Evolutionary conservation across 768 basidiomycete genomes (phyloP), one percentile per base, ranked within the genome.

Genomic region (Tricholoma terreum): DNA sequence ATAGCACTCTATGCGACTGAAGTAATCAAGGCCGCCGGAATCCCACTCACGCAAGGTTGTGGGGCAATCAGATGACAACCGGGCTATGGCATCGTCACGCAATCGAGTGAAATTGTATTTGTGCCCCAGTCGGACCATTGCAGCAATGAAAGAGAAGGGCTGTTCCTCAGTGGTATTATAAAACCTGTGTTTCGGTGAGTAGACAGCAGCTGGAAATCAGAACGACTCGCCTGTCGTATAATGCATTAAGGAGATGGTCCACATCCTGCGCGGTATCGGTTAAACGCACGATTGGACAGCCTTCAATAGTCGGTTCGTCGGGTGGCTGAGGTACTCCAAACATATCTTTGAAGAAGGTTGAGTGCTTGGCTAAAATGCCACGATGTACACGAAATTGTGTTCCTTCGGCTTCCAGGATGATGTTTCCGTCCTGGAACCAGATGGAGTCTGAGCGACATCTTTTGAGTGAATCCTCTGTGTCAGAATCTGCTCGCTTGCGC

Each of bases 91-190:
- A 17, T 60, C 65, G 21, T 60, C 54, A 19, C 55, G 57, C 2
- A 66, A 36, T 2, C 42, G 22, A 14, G 19, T 14, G 24, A 63
- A 31, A 4, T 60, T 55, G 42, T 64, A 66, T 53, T 66, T 64
- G 21, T 56, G 52, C 2, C 64, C 64, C 17, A 65, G 52, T 5
- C 64, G 64, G 48, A 61, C 43, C 58, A 64, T 57, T 15, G 58
- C 63, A 1, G 60, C 27, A 8, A 60, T 2, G 1, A 54, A n/a
- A 8, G 42, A 17, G 40, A 57, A 56, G 11, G 55, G 58, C 3
- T 55, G 12, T 7, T 38, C 10, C n/a, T 57, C 48, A 8, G 17
- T 10, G 2, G 48, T 9, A 38, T 54, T 45, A 17, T 56, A 40
- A 15, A 21, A 7, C 36, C 62, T 60, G 9, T 21, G 7, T 6